Evolutionary conservation across 495 filamentous ascomycete species (phyloP), one percentile per base, ranked within the genome.

Genomic region (Trichodelitschia bisporula): DNA sequence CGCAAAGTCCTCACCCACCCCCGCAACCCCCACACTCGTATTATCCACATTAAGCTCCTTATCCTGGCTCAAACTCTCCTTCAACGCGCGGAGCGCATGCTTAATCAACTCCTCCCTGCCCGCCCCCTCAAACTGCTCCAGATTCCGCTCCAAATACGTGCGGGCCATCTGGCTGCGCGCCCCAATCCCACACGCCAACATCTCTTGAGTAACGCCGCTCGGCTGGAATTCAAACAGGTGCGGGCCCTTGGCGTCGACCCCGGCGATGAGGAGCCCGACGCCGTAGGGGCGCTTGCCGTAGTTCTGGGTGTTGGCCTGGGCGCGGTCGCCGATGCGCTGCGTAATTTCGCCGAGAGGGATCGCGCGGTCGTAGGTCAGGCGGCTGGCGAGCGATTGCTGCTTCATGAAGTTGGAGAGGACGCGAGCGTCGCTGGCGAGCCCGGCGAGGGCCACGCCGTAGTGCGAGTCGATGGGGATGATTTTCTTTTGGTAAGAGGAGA

Each of bases 371-470:
- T 90, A 95, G 34, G 82, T 89, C 46, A 97, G 75, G 46, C 79
- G 79, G 35, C 79, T 80, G 48, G 78, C 75, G 42, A 97, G 79
- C 30, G 77, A 89, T 56, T 95, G 86, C 56, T 90, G 79, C 59
- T 93, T 93, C 86, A 97, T 93, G 64, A 91, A 95, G 67, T 95
- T 95, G 60, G 83, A 92, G 44, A 97, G 82, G 45, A 97, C 86
- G 42, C 86, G 83, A 50, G 86, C 89, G 57, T 97, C 86, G 38
- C 86, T 92, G 33, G 89, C 84, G 35, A 97, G 77, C 37, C 86
- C 86, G 43, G 86, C 86, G 48, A 97, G 84, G 42, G 84, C 79
- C 49, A 95, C 66, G 41, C 82, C 86, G 45, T 86, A 73, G 57
- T 97, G 89, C 43, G 77, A 71, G 55, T 97, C 86, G 57, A 97